Evolutionary conservation across 1,139 yeast species (phyloP), one percentile per base, ranked within the genome.

Genomic region (Debaryomycetaceae sp.): DNA sequence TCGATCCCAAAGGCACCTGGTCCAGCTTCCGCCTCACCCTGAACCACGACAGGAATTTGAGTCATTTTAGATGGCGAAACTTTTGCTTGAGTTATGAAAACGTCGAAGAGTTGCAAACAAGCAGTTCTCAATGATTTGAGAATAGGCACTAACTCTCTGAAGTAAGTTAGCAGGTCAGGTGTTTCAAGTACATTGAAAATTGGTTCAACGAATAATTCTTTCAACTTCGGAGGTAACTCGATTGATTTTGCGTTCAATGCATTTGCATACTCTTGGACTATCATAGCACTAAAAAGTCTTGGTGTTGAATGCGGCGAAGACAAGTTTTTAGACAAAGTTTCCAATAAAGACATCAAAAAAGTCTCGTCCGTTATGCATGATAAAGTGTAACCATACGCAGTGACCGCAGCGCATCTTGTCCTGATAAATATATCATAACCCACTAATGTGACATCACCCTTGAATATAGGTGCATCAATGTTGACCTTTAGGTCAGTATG

Each of bases 1-100:
- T 78, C 86, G 40, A 93, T 63, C 8, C 89, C 80, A 65, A 95
- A 95, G 0, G 98, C 98, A 54, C 85, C 91, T 0, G 96, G 91
- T 1, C 97, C 98, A 5, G 98, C 96, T 50, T 88, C 96, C 1
- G 83, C 75, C 60, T 93, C 99, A 34, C 99, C 99, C 62, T 89
- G 95, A 5, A 91, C 97, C 14, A 91, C 83, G 5, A 89, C 83
- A 0, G 99, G 95, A 33, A 95, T 65, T 47, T 82, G 87, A 0
- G 97, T 97, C 11, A 90, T 66, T 60, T 87, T 88, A 36, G 80
- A 75, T n/a, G 83, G 80, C 2, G 95, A 73, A 14, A 90, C 65
- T 62, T 85, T 85, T 6, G 95, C 96, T 30, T 76, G 77, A 41
- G 85, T 90, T 33, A 83, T 78, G 62, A 91, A 89, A 1, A 87